phyloP scores from a whole-genome alignment of 495 filamentous ascomycete species.

The Hypoxylon lenormandii region DNA sequence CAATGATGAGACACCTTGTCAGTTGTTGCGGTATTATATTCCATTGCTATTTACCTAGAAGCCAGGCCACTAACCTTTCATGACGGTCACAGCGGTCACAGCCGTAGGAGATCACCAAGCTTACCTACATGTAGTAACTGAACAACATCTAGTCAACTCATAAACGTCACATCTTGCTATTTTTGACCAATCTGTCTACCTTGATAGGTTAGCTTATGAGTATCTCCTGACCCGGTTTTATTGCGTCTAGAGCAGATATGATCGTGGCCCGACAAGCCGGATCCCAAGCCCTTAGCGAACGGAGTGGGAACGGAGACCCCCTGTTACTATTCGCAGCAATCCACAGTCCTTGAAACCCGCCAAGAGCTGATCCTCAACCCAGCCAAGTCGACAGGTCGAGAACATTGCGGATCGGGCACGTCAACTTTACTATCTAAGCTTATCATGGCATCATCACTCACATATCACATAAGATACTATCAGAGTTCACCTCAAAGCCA shows the following conservation, averaged over 20 bases:
- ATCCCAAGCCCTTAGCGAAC: constrained; percentile 25
- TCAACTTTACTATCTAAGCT: constrained; percentile 13
- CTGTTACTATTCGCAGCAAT: constrained; percentile 9
- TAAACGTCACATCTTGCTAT: too few species aligned
- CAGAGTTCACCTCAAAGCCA: constrained; percentile 23
- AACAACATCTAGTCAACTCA: too few species aligned
- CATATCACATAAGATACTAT: constrained; percentile 3
- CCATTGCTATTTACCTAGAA: too few species aligned
- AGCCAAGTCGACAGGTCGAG: constrained; percentile 19
- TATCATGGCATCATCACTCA: constrained; percentile 1
- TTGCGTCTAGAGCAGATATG: background rate
- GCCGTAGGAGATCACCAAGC: too few species aligned
- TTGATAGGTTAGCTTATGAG: background rate
- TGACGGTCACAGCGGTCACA: too few species aligned
- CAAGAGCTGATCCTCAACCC: constrained; percentile 31
- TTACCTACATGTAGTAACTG: too few species aligned
- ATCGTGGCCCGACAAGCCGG: constrained; percentile 19
- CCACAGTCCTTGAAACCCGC: constrained; percentile 41
- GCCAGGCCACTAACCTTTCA: too few species aligned
- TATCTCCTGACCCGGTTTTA: background rate
- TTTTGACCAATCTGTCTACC: background rate
- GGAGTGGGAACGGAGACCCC: constrained; percentile 25
- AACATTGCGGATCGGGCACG: constrained; percentile 26
- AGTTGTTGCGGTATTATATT: too few species aligned
- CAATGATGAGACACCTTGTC: too few species aligned